phyloP scores from a whole-genome alignment of 257 asterid species.

The Mentha longifolia region DNA sequence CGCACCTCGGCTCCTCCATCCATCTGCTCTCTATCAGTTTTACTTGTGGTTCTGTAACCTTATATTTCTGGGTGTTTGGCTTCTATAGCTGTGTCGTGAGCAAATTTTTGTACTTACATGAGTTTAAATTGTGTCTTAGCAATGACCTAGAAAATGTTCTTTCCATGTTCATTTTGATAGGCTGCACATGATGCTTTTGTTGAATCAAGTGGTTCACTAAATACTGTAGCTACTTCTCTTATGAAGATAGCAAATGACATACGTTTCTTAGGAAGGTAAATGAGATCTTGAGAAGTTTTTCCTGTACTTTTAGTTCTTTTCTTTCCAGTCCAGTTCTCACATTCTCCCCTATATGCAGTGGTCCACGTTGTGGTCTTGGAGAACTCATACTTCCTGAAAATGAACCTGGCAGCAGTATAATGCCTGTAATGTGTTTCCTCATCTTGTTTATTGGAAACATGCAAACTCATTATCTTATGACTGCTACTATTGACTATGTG shows the following conservation, averaged over 20 bases:
- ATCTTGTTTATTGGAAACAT: conserved; percentile 25
- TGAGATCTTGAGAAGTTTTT: conserved; percentile 30
- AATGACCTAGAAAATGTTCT: not conserved
- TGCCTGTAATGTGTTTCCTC: conserved; percentile 71
- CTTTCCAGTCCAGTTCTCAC: conserved; percentile 32
- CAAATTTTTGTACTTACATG: not conserved
- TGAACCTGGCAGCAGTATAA: conserved; percentile 99
- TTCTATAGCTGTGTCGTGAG: not conserved
- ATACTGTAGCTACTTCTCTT: conserved; percentile 88
- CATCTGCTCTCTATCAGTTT: not conserved
- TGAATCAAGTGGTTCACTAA: conserved; percentile 93
- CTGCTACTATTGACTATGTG: conserved; percentile 5
- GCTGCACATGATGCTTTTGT: conserved; percentile 98
- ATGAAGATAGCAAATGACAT: conserved; percentile 97
- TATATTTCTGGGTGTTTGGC: conserved; percentile 22
- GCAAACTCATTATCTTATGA: conserved; percentile 16
- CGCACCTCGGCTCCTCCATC: too few species aligned
- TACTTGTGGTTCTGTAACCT: conserved; percentile 19
- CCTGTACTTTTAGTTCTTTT: conserved; percentile 16
- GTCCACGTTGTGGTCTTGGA: conserved; percentile 99
- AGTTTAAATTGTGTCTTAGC: not conserved
- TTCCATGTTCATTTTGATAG: conserved; percentile 46
- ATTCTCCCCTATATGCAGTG: conserved; percentile 57
- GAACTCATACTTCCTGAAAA: conserved; percentile 98
- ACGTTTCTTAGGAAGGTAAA: conserved; percentile 95